These are phyloP conservation scores for Penicillium parvum DNA, from an alignment of 495 filamentous ascomycete genomes.

Conservation along the genomic window DNA sequence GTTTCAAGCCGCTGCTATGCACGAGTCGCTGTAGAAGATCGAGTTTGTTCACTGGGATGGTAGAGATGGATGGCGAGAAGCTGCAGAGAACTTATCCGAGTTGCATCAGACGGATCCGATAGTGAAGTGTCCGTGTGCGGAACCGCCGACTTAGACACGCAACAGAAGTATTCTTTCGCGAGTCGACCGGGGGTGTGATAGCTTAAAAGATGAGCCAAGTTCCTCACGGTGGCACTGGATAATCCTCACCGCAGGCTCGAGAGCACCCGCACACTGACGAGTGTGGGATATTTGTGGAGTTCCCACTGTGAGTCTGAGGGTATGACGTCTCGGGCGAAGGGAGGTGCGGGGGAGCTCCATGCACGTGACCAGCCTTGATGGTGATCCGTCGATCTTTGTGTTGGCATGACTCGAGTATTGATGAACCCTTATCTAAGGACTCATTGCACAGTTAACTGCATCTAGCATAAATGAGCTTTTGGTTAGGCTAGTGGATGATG, in stretches of 20 bases:
- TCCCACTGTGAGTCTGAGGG: background rate
- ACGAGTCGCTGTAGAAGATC: no score
- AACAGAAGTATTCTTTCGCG: background rate
- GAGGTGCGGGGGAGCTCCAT: conserved; percentile 17
- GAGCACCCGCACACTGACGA: background rate
- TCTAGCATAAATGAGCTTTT: no score
- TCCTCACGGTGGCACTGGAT: background rate
- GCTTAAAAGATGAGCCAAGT: background rate
- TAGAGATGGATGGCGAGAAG: background rate
- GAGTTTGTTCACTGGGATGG: background rate
- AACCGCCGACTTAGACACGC: conserved; percentile 2
- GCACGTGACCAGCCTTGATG: conserved; percentile 9
- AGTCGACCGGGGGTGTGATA: background rate
- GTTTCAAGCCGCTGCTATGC: no score
- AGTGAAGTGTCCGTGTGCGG: background rate
- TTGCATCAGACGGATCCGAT: conserved; percentile 2
- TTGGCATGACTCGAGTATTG: no score
- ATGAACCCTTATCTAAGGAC: no score
- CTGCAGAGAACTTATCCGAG: conserved; percentile 10
- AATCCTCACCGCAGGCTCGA: background rate
- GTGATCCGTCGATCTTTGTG: no score
- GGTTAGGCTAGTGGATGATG: no score
- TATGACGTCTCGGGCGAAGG: conserved; percentile 42
- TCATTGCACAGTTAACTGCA: no score
- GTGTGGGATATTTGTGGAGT: background rate